These are phyloP conservation scores for Chlamydomonas sp. DNA, from an alignment of 139 green algal species.

Conservation along the genomic window DNA sequence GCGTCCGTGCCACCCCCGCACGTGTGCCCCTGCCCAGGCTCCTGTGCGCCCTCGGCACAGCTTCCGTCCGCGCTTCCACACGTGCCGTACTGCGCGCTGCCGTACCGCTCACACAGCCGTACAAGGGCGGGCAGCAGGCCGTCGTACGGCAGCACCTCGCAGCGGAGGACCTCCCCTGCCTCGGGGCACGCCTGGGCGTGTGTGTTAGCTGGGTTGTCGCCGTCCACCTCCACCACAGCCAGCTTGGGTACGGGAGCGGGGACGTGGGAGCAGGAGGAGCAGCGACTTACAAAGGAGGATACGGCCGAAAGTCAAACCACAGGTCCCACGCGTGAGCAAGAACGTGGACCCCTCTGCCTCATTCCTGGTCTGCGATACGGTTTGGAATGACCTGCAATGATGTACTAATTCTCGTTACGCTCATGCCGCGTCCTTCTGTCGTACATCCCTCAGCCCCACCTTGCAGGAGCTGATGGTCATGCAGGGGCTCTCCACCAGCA, in stretches of 20 bases:
- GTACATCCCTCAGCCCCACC: background rate
- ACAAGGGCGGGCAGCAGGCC: background rate
- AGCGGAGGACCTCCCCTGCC: slow-evolving; percentile 1
- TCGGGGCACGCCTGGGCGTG: background rate
- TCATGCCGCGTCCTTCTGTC: background rate
- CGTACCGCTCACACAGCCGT: background rate
- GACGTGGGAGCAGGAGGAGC: background rate
- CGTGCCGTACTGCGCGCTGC: too few relatives aligned
- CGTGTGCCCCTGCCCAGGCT: too few relatives aligned
- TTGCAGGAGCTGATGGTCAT: slow-evolving; percentile 16
- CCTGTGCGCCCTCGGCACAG: too few relatives aligned
- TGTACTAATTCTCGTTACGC: background rate
- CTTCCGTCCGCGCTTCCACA: too few relatives aligned
- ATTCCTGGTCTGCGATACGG: background rate
- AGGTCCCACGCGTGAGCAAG: too few relatives aligned
- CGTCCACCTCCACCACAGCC: slow-evolving; percentile 24
- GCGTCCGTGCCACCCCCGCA: too few relatives aligned
- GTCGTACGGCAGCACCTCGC: slow-evolving; percentile 25
- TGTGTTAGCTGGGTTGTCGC: background rate
- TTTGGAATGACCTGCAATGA: background rate
- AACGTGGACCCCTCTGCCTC: too few relatives aligned
- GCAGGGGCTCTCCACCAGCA: slow-evolving; percentile 11
- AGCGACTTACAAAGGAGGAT: too few relatives aligned
- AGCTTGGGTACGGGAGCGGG: background rate
- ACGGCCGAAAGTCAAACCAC: too few relatives aligned